Evolutionary conservation across 495 filamentous ascomycete genomes (phyloP).

Genomic region (Penicillium macrosclerotiorum): DNA sequence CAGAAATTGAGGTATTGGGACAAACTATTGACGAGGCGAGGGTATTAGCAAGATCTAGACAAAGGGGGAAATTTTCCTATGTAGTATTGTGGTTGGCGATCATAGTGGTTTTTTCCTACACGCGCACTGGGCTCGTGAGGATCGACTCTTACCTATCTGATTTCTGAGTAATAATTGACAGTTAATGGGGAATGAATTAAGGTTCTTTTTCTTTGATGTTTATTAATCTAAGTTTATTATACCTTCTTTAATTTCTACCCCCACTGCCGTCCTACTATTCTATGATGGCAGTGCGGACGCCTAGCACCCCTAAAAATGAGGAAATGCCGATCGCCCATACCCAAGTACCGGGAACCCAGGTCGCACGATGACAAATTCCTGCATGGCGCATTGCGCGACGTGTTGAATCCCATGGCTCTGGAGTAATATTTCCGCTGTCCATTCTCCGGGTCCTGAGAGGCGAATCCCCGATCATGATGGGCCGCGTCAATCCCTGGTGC

Average conservation of each 20-base stretch:
- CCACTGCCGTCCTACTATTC: too few species aligned
- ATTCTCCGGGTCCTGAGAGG: slow-evolving; percentile 6
- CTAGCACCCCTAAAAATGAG: slow-evolving; percentile 3
- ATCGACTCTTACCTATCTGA: too few species aligned
- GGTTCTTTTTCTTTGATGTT: too few species aligned
- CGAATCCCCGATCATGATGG: background rate
- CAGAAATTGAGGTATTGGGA: background rate
- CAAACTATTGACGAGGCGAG: background rate
- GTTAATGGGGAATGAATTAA: too few species aligned
- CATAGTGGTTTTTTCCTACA: too few species aligned
- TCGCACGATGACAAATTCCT: slow-evolving; percentile 24
- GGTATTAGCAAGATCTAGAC: background rate
- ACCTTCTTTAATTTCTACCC: too few species aligned
- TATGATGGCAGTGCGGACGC: too few species aligned
- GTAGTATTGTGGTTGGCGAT: too few species aligned
- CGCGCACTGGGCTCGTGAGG: too few species aligned
- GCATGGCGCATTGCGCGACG: slow-evolving; percentile 10
- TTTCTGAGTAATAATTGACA: too few species aligned
- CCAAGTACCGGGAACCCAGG: slow-evolving; percentile 16
- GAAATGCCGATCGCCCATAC: slow-evolving; percentile 4
- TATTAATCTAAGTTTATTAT: too few species aligned
- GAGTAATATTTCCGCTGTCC: slow-evolving; percentile 11
- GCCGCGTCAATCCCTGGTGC: slow-evolving; percentile 2
- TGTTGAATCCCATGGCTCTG: slow-evolving; percentile 4
- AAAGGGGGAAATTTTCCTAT: too few species aligned